These are phyloP conservation scores for Alternaria sp. DNA, from an alignment of 2,329 filamentous ascomycete genomes.

Conservation along the genomic window DNA sequence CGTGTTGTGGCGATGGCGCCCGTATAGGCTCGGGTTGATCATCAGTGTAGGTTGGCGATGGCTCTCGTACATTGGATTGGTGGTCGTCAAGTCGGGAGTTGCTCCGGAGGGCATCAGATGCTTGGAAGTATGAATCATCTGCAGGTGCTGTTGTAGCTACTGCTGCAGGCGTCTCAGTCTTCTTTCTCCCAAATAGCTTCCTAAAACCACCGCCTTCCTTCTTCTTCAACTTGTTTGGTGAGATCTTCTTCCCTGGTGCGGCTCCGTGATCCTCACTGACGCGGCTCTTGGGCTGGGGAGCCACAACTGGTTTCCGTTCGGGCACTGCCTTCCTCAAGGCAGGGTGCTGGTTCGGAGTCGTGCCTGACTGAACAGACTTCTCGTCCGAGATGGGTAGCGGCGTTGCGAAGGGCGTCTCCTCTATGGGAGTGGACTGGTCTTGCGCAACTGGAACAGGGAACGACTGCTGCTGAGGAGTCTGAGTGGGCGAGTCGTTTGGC, in stretches of 20 bases:
- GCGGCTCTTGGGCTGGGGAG: constrained; percentile 21
- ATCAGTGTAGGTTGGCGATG: constrained; percentile 33
- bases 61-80: constrained; percentile 31
- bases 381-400: constrained; percentile 35
- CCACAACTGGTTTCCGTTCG: constrained; percentile 27
- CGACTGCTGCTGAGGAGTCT: constrained; percentile 42
- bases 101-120: constrained; percentile 34
- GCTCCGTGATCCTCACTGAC: constrained; percentile 32
- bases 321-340: constrained; percentile 50
- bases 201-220: constrained; percentile 50
- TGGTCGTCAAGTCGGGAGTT: constrained; percentile 36
- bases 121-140: constrained; percentile 28
- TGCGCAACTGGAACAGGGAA: constrained; percentile 10
- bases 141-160: constrained; percentile 26
- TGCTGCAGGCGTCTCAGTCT: constrained; percentile 32
- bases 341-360: constrained; percentile 51
- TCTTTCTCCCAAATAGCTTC: constrained; percentile 53
- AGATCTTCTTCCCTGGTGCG: constrained; percentile 36
- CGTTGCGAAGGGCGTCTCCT: constrained; percentile 11
- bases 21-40: constrained; percentile 32
- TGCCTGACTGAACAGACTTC: constrained; percentile 31
- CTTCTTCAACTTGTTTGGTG: constrained; percentile 50
- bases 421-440: constrained; percentile 1
- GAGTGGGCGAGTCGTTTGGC: constrained; percentile 34
- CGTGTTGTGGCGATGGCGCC: constrained; percentile 32